Evolutionary conservation across 1,139 yeast species (phyloP).

Genomic region (Yamadazyma songkhlaensis): DNA sequence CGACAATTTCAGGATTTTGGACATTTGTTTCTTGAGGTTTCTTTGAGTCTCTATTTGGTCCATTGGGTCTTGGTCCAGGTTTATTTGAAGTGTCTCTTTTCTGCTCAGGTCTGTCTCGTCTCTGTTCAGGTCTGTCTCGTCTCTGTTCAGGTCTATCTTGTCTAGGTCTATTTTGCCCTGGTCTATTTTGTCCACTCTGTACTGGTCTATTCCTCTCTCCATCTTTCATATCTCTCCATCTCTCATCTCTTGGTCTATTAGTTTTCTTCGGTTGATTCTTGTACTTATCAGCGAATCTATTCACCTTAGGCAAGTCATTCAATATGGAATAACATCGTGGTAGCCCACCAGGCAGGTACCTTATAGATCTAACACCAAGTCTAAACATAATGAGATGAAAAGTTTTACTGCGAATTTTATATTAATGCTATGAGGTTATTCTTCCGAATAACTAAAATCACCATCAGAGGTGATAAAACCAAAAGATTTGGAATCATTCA

Average conservation of each 20-base stretch:
- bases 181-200: too few species aligned
- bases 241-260: background rate
- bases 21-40: too few species aligned
- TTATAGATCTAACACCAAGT: background rate
- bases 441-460: constrained; percentile 28
- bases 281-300: constrained; percentile 29
- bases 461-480: constrained; percentile 47
- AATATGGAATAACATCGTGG: constrained; percentile 18
- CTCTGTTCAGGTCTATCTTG: background rate
- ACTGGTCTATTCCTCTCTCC: too few species aligned
- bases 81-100: too few species aligned
- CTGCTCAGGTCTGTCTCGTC: too few species aligned
- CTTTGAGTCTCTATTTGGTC: too few species aligned
- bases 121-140: too few species aligned
- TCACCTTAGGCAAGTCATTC: constrained; percentile 20
- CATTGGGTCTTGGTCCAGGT: background rate
- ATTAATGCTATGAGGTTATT: background rate
- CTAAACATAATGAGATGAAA: background rate
- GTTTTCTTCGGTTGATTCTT: background rate
- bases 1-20: background rate
- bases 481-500: constrained; percentile 42
- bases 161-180: background rate
- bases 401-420: constrained; percentile 3
- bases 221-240: background rate
- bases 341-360: background rate